These are phyloP conservation scores for Ascomycota sp. DNA, from an alignment of 2,329 filamentous ascomycete genomes.

Conservation along the genomic window DNA sequence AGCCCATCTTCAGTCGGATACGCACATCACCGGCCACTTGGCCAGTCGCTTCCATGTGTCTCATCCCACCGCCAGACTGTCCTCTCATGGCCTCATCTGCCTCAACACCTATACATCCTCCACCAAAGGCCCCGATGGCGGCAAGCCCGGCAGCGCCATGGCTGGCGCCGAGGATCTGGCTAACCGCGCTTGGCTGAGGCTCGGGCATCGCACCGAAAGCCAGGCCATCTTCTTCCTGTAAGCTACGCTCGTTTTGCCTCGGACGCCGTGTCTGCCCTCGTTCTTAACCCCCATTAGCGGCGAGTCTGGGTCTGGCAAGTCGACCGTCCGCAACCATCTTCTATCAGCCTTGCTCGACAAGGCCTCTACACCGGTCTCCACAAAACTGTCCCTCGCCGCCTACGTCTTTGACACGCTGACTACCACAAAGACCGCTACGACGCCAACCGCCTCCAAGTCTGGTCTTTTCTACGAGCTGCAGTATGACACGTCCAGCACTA, in stretches of 20 bases:
- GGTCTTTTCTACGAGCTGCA: conserved; percentile 91
- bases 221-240: conserved; percentile 85
- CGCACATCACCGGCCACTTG: conserved; percentile 59
- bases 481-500: conserved; percentile 72
- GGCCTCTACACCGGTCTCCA: conserved; percentile 78
- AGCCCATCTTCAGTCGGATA: conserved; percentile 57
- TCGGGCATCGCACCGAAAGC: conserved; percentile 77
- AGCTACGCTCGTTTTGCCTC: conserved; percentile 12
- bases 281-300: conserved; percentile 31
- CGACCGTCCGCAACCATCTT: conserved; percentile 74
- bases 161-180: conserved; percentile 84
- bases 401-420: conserved; percentile 93
- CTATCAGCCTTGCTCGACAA: conserved; percentile 69
- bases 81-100: conserved; percentile 74
- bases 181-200: conserved; percentile 58
- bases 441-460: conserved; percentile 83
- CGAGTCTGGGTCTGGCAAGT: conserved; percentile 91
- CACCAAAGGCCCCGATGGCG: conserved; percentile 69
- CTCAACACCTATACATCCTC: conserved; percentile 90
- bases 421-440: conserved; percentile 90
- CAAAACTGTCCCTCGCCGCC: conserved; percentile 75
- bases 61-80: conserved; percentile 67
- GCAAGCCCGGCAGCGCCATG: conserved; percentile 76
- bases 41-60: conserved; percentile 82
- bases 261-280: no score